Evolutionary conservation across 257 asterid species (phyloP).

Genomic region (Lycium barbarum): DNA sequence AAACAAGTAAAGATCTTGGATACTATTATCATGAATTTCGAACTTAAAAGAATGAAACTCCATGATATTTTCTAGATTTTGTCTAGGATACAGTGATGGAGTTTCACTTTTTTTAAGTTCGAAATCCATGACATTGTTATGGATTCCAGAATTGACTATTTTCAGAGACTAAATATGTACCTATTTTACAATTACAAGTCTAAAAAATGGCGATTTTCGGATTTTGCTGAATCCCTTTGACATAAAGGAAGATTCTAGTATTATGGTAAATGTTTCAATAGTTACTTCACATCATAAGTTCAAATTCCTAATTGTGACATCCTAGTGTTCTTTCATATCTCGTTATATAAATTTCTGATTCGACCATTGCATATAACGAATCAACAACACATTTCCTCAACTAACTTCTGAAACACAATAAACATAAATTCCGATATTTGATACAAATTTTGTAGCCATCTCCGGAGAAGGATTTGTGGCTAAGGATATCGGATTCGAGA

Average conservation of each 20-base stretch:
- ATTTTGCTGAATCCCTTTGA: neutral
- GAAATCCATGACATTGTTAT: neutral
- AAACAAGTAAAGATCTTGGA: neutral
- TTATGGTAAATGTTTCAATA: too few relatives aligned
- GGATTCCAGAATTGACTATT: neutral
- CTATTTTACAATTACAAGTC: neutral
- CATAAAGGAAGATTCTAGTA: too few relatives aligned
- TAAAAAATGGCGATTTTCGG: neutral
- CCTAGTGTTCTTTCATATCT: too few relatives aligned
- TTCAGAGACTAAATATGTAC: neutral
- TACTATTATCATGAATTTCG: too few relatives aligned
- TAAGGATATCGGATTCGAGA: slow-evolving; percentile 39
- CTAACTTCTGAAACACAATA: too few relatives aligned
- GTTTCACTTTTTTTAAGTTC: too few relatives aligned
- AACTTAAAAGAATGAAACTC: too few relatives aligned
- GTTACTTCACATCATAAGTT: too few relatives aligned
- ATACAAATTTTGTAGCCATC: slow-evolving; percentile 23
- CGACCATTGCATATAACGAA: neutral
- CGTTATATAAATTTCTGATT: neutral
- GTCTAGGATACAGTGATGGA: too few relatives aligned
- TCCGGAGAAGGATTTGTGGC: slow-evolving; percentile 30
- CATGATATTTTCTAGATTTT: too few relatives aligned
- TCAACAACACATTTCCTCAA: too few relatives aligned
- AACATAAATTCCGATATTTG: neutral
- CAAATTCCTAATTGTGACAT: too few relatives aligned